phyloP scores from a whole-genome alignment of 768 basidiomycete species.

The Tulasnella sp. region DNA sequence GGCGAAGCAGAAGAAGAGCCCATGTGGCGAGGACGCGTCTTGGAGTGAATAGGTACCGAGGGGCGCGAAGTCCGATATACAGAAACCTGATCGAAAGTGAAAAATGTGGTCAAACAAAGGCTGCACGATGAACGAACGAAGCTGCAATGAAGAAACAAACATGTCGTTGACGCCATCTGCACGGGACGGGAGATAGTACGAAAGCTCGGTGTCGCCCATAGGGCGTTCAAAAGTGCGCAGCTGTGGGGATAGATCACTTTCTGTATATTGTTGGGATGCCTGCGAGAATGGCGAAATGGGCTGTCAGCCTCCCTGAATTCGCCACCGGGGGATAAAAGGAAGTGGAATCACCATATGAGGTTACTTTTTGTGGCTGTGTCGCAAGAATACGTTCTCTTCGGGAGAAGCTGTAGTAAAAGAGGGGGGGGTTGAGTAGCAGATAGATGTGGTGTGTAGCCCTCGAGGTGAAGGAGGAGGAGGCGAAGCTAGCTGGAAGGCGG shows the following conservation, averaged over 20 bases:
- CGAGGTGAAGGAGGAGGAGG: neutral
- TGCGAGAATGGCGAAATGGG: neutral
- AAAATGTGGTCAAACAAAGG: neutral
- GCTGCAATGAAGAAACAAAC: slow-evolving; percentile 38
- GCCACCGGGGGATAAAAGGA: neutral
- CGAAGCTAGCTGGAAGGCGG: too few species aligned
- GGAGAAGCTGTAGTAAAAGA: too few species aligned
- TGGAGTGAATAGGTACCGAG: slow-evolving; percentile 42
- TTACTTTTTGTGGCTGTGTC: neutral
- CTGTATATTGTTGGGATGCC: neutral
- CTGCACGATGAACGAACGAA: neutral
- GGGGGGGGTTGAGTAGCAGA: neutral
- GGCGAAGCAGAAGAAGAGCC: slow-evolving; percentile 65
- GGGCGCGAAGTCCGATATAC: slow-evolving; percentile 55
- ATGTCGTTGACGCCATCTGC: slow-evolving; percentile 83
- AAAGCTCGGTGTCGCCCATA: slow-evolving; percentile 32
- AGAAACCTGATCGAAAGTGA: slow-evolving; percentile 41
- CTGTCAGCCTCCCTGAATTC: neutral
- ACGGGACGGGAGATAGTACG: slow-evolving; percentile 76
- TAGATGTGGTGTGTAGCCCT: neutral
- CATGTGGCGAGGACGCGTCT: slow-evolving; percentile 53
- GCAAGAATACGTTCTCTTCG: neutral
- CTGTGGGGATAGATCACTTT: neutral
- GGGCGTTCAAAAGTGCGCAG: neutral
- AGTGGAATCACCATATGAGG: neutral